Conservation (phyloP, 208 protist species). For the Endotrypanum monterogeii region DNA sequence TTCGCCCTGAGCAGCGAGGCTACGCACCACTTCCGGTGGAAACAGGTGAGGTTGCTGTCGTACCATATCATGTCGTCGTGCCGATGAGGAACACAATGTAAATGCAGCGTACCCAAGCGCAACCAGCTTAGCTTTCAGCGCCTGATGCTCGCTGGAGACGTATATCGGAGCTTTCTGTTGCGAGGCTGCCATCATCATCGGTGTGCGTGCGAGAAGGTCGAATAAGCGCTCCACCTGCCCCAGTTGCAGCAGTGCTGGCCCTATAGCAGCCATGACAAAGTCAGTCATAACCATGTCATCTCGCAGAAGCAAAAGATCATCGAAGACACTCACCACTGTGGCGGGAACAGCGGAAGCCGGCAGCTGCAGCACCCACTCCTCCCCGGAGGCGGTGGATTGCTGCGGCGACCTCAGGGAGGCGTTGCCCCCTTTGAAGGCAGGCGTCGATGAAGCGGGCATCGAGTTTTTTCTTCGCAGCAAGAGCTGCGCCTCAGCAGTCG, state of each 20-base stretch:
- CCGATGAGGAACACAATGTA: constrained; percentile 24
- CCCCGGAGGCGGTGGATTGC: not conserved
- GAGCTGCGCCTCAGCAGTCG: not conserved
- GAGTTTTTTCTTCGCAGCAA: not conserved
- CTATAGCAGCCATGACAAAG: constrained; percentile 54
- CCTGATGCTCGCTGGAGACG: constrained; percentile 9
- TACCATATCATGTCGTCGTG: constrained; percentile 40
- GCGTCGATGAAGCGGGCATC: not conserved
- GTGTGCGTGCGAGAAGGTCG: constrained; percentile 56
- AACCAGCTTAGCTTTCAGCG: constrained; percentile 22
- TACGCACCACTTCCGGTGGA: constrained; percentile 52
- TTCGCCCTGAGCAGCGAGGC: constrained; percentile 24
- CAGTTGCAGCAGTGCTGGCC: constrained; percentile 66
- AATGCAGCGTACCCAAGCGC: constrained; percentile 56
- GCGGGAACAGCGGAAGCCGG: constrained; percentile 28
- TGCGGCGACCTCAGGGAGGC: not conserved
- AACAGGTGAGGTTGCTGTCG: constrained; percentile 63
- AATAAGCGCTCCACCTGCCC: constrained; percentile 55
- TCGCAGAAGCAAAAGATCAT: constrained; percentile 58
- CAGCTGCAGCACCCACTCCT: constrained; percentile 19
- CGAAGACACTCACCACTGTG: constrained; percentile 50
- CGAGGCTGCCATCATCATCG: constrained; percentile 34
- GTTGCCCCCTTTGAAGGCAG: not conserved
- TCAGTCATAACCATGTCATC: constrained; percentile 79
- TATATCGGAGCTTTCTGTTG: constrained; percentile 29